phyloP scores from a whole-genome alignment of 2,329 filamentous ascomycete genomes.

The Cytospora schulzeri region DNA sequence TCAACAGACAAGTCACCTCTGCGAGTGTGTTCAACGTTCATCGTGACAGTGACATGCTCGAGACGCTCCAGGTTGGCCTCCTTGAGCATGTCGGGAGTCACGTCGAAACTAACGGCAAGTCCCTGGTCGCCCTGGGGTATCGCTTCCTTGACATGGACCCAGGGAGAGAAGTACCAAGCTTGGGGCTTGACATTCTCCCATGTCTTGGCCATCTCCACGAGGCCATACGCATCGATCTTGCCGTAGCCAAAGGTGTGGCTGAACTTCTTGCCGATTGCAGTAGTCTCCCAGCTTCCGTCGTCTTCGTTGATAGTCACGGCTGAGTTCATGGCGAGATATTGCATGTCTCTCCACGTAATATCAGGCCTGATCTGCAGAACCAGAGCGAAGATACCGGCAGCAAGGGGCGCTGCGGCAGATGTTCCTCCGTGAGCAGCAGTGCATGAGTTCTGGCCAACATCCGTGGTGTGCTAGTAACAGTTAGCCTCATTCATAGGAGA shows the following conservation, averaged over 20 bases:
- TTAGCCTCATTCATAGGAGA: not conserved
- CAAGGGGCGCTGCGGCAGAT: slow-evolving; percentile 90
- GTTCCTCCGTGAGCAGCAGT: slow-evolving; percentile 87
- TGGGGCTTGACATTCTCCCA: slow-evolving; percentile 93
- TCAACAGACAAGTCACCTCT: slow-evolving; percentile 94
- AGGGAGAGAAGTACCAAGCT: slow-evolving; percentile 91
- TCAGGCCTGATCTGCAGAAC: slow-evolving; percentile 84
- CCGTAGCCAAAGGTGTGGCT: slow-evolving; percentile 96
- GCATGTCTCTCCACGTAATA: slow-evolving; percentile 89
- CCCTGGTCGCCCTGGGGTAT: slow-evolving; percentile 87
- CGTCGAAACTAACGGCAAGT: slow-evolving; percentile 75
- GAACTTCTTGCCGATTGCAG: slow-evolving; percentile 79
- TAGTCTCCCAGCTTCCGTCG: slow-evolving; percentile 76
- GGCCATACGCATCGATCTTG: slow-evolving; percentile 84
- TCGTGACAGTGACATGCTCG: slow-evolving; percentile 95
- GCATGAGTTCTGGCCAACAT: slow-evolving; percentile 82
- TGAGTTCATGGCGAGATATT: slow-evolving; percentile 85
- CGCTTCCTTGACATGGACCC: slow-evolving; percentile 82
- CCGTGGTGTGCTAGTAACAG: slow-evolving; percentile 74
- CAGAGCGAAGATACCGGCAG: slow-evolving; percentile 88
- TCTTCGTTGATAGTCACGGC: slow-evolving; percentile 79
- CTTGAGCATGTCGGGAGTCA: slow-evolving; percentile 79
- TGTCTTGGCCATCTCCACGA: slow-evolving; percentile 82
- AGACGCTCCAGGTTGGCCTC: slow-evolving; percentile 81
- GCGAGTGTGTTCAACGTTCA: slow-evolving; percentile 88